Base-by-base conservation (phyloP, 2,329 filamentous ascomycete genomes). In the Ceratocystis destructans region DNA sequence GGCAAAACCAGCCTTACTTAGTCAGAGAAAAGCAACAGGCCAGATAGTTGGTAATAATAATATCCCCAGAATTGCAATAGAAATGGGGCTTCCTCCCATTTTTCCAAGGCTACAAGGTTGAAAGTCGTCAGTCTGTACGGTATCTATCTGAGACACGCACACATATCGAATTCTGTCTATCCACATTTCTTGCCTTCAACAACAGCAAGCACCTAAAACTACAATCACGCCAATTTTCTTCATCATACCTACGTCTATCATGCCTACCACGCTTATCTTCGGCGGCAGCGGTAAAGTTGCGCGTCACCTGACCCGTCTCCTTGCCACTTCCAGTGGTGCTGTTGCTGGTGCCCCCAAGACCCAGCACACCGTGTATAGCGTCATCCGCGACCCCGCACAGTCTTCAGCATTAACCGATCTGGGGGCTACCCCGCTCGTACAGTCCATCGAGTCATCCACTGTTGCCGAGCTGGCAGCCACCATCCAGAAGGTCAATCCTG, bases 381-480 rank as follows among this genome's bases (percentile, higher is more conserved):
- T 73, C 66, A 73, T 73, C 70, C 72, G 72, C 50, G 71, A 70
- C 65, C 65, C 70, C 12, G 71, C 72, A 12, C 77, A 79, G 69
- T 66, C 69, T 33, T 57, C 72, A 46, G 71, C 71, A n/a, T 73
- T 79, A 63, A 67, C 73, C 61, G 70, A 72, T 41, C 73, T 79
- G 33, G 78, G 77, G 64, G 77, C 75, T 46, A 73, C 72, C 10
- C 77, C 78, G 44, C 74, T 79, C 66, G 70, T 79, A 12, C 76
- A 79, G 68, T 75, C 74, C 68, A 73, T 79, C 63, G 76, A 79
- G 70, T 71, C 73, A 46, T 71, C 73, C 31, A 73, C 71, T 31
- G 73, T 77, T 41, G 70, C 72, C 17, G 74, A 77, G 68, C 71
- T 80, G 20, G 71, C 73, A 33, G 68, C 70, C 6, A 75, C 73